phyloP scores from a whole-genome alignment of 768 basidiomycete genomes.

The Heimioporus sp. region DNA sequence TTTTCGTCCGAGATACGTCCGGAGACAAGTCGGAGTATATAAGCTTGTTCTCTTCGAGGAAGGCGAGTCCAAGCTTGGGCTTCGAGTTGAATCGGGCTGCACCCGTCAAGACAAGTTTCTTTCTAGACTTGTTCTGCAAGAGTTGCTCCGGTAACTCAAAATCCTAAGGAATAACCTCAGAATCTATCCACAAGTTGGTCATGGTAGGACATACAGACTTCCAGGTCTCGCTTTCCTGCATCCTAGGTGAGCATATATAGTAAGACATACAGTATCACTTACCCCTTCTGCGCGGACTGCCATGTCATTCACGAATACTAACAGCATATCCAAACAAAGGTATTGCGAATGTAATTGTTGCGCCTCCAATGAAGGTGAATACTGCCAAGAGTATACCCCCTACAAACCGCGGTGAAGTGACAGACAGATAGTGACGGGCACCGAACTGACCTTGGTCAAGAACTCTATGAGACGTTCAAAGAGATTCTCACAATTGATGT shows the following conservation, averaged over 20 bases:
- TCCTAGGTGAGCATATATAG: conserved; percentile 8
- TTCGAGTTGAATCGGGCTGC: conserved; percentile 88
- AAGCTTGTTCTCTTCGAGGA: conserved; percentile 90
- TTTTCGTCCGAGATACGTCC: conserved; percentile 54
- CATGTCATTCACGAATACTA: conserved; percentile 90
- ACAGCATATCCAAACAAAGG: conserved; percentile 82
- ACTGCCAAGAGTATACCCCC: conserved; percentile 78
- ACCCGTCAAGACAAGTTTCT: conserved; percentile 81
- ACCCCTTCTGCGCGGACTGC: conserved; percentile 57
- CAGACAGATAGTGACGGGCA: neutral
- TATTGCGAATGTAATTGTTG: conserved; percentile 80
- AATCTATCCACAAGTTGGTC: conserved; percentile 16
- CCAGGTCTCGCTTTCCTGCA: conserved; percentile 55
- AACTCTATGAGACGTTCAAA: conserved; percentile 90
- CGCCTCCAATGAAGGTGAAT: conserved; percentile 53
- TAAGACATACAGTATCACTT: conserved; percentile 19
- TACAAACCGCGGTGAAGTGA: conserved; percentile 27
- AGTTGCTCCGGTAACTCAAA: conserved; percentile 57
- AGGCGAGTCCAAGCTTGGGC: conserved; percentile 86
- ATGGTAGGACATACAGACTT: conserved; percentile 51
- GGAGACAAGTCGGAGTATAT: conserved; percentile 68
- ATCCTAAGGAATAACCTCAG: conserved; percentile 36
- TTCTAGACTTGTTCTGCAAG: conserved; percentile 73
- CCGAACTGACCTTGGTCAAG: conserved; percentile 66
- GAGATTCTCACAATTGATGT: conserved; percentile 93